Evolutionary conservation across 208 protist species (phyloP).

Genomic region (Leishmania mexicana): DNA sequence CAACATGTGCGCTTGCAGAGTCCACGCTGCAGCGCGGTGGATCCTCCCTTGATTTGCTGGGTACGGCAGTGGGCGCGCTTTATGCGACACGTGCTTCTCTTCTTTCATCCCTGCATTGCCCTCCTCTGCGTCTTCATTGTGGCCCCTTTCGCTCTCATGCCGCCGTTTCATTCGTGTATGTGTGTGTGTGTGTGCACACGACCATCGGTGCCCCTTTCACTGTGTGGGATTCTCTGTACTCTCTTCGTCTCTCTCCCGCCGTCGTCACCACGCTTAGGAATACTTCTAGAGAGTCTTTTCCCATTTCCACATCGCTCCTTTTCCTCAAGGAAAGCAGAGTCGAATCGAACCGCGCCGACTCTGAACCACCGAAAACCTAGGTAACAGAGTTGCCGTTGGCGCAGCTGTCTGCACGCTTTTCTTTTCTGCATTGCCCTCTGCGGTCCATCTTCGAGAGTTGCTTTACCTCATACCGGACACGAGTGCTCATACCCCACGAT

Average conservation of each 20-base stretch:
- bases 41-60: background rate
- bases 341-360: background rate
- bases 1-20: background rate
- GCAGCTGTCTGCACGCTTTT: background rate
- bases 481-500: slow-evolving; percentile 22
- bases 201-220: background rate
- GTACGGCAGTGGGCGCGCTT: background rate
- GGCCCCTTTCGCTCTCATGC: background rate
- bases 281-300: background rate
- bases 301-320: too few species aligned
- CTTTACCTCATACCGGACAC: background rate
- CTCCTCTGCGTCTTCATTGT: background rate
- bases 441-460: too few species aligned
- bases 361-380: background rate
- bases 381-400: background rate
- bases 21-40: background rate
- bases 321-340: too few species aligned
- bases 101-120: background rate
- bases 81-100: background rate
- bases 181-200: background rate
- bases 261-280: background rate
- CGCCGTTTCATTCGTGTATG: background rate
- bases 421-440: background rate
- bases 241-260: background rate
- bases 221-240: background rate